Base-by-base conservation (phyloP, 129 eudicot genomes). In the Tagetes erecta region DNA sequence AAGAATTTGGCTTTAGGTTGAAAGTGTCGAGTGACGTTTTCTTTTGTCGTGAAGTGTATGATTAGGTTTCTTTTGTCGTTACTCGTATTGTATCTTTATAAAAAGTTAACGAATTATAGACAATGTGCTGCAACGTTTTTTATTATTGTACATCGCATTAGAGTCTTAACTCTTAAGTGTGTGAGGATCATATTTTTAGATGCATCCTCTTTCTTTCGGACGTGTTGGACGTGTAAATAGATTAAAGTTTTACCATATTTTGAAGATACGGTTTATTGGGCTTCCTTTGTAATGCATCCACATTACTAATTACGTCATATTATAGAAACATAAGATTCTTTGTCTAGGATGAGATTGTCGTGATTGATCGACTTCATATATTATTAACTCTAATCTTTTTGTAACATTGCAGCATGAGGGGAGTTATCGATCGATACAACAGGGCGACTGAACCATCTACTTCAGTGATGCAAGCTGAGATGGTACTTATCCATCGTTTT, bases 381-480 rank as follows among this genome's bases (percentile, higher is more conserved):
- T 37, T 55, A 66, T 55, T 6, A 57, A 35, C 0, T 44, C 1
- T 5, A 6, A 5, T 56, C 30, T 38, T 50, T 77, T 58, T 31
- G 5, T 36, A 13, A 31, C 40, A 50, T 51, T 65, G 64, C 74
- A 72, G 83, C 73, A 79, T 72, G 83, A 72, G 78, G 37, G 78
- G 74, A 65, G 56, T 79, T 20, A 44, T 79, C 5, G 83, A 79
- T 45, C 78, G 83, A 13, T 79, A 79, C 55, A 72, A 79, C 13
- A 56, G 78, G 62, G 83, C 78, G 60, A 79, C 69, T 0, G 78
- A 79, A 42, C 78, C 83, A 44, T 79, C 78, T 20, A 79, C 82
- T 3, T 55, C 83, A 10, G 73, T 41, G 44, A 6, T 79, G 36
- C 83, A 79, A 67, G 68, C 9, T 65, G 83, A 66, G 55, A 79